phyloP scores from a whole-genome alignment of 2,329 filamentous ascomycete genomes.

The Fusarium brachygibbosum region DNA sequence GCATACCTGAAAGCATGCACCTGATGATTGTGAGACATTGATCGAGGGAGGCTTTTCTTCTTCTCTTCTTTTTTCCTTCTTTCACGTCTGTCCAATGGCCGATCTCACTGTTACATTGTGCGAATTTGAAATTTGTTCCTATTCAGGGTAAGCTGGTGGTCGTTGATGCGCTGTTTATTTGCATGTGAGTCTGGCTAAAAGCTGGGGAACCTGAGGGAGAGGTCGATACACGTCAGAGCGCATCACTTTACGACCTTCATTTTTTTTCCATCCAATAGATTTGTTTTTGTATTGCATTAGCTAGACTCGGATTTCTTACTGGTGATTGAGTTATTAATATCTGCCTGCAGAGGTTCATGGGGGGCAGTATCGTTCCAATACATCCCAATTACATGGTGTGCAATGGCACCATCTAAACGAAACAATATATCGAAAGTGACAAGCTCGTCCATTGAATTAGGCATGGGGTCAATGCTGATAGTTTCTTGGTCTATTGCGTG shows the following conservation, averaged over 20 bases:
- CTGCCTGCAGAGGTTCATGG: neutral
- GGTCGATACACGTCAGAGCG: slow-evolving; percentile 23
- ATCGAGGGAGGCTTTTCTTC: slow-evolving; percentile 8
- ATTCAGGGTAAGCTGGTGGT: slow-evolving; percentile 1
- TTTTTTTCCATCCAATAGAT: slow-evolving; percentile 18
- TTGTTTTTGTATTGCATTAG: neutral
- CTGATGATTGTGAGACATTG: slow-evolving; percentile 2
- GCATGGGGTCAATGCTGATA: neutral
- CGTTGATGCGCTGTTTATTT: slow-evolving; percentile 12
- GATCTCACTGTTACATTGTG: slow-evolving; percentile 19
- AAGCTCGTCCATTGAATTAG: neutral
- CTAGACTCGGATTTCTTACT: neutral
- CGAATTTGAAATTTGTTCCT: slow-evolving; percentile 1
- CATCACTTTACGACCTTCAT: slow-evolving; percentile 15
- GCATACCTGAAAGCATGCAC: neutral
- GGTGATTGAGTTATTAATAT: neutral
- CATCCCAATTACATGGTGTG: slow-evolving; percentile 1
- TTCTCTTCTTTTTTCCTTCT: neutral
- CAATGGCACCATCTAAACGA: slow-evolving; percentile 30
- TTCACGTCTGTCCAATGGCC: neutral
- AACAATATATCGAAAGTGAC: slow-evolving; percentile 7
- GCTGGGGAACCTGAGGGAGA: neutral
- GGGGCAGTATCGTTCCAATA: neutral
- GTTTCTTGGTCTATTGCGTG: neutral
- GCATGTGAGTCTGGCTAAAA: slow-evolving; percentile 31